A percentile compares a stretch with the other conserved stretches of the same genome.
Conservation (phyloP, 371 early-diverging fungal genomes). For the Mucor sp. region DNA sequence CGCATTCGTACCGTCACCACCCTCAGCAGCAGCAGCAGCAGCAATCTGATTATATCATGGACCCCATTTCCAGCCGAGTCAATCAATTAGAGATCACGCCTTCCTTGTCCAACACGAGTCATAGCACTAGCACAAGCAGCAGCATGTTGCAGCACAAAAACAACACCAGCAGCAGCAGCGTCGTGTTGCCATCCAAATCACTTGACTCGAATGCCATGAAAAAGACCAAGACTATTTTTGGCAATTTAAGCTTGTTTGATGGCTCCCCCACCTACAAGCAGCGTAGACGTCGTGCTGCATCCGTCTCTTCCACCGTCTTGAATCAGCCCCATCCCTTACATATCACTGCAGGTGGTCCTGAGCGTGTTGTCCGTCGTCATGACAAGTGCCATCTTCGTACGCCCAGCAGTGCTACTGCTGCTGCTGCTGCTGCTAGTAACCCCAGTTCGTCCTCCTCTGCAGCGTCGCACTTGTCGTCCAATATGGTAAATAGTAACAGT, state of each 20-base stretch:
- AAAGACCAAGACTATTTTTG: slow-evolving; percentile 53
- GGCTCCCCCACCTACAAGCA: slow-evolving; percentile 76
- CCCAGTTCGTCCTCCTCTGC: neutral
- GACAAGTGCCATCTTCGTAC: slow-evolving; percentile 31
- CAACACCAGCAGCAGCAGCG: neutral
- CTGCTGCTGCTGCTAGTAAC: neutral
- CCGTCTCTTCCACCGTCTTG: slow-evolving; percentile 35
- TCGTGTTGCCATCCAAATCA: slow-evolving; percentile 28
- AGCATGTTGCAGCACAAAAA: slow-evolving; percentile 1
- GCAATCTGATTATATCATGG: slow-evolving; percentile 23
- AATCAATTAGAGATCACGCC: slow-evolving; percentile 32
- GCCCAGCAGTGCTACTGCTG: slow-evolving; percentile 5
- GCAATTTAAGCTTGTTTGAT: slow-evolving; percentile 66
- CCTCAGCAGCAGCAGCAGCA: neutral
- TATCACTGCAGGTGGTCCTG: slow-evolving; percentile 29
- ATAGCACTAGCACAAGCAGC: neutral
- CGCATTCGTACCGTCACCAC: neutral
- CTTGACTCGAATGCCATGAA: slow-evolving; percentile 42
- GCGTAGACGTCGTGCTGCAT: slow-evolving; percentile 66
- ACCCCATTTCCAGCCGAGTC: slow-evolving; percentile 30
- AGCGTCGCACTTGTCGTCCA: neutral
- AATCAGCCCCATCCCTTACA: slow-evolving; percentile 4
- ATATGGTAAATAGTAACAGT: slow-evolving; percentile 5
- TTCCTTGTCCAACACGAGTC: slow-evolving; percentile 15
- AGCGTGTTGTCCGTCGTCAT: slow-evolving; percentile 30